Conservation (phyloP, 257 asterid genomes). For the Scutellaria baicalensis region DNA sequence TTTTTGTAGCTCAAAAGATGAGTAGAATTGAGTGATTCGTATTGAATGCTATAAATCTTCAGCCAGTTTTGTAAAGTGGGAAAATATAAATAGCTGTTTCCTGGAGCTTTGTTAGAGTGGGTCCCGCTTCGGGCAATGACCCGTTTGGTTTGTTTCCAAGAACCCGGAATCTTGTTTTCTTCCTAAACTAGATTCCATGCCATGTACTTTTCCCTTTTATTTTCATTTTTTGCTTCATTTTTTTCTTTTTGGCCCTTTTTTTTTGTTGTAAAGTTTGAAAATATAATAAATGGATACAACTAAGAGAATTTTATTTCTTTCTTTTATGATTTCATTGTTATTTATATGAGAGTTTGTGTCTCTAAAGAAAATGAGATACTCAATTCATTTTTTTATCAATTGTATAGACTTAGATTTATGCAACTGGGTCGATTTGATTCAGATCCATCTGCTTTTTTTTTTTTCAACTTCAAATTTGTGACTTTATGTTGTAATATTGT, state of each 20-base stretch:
- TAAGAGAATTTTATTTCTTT: too few species aligned
- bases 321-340: too few species aligned
- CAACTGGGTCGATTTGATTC: too few species aligned
- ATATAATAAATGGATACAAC: too few species aligned
- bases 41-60: slow-evolving; percentile 5
- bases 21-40: slow-evolving; percentile 46
- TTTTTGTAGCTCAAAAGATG: slow-evolving; percentile 13
- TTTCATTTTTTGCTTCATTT: too few species aligned
- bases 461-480: too few species aligned
- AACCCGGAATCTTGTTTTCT: slow-evolving; percentile 10
- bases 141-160: slow-evolving; percentile 20
- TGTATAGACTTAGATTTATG: too few species aligned
- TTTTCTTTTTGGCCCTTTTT: neutral
- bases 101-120: slow-evolving; percentile 11
- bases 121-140: slow-evolving; percentile 19
- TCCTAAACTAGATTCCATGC: slow-evolving; percentile 10
- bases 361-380: too few species aligned
- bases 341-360: too few species aligned
- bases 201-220: neutral
- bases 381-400: too few species aligned
- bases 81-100: neutral
- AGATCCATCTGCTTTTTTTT: too few species aligned
- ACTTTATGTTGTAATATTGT: too few species aligned
- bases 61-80: neutral
- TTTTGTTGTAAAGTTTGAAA: neutral